A percentile compares a stretch with the other conserved stretches of the same genome.
These are phyloP conservation scores for Areca catechu DNA, from an alignment of 176 grass and related monocot genomes.

Conservation along the genomic window DNA sequence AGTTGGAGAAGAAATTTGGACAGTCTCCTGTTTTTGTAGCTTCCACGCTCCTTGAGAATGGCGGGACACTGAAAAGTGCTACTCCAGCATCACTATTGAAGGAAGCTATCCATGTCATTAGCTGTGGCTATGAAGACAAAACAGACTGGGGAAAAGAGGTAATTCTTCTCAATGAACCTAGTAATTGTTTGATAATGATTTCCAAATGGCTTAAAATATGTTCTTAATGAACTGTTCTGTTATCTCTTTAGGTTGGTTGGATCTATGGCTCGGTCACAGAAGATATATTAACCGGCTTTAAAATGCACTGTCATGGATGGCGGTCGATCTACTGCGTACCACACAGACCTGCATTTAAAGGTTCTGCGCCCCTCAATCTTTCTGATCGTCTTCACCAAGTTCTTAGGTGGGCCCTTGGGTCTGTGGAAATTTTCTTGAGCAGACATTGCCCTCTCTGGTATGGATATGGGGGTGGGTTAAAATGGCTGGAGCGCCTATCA, in stretches of 20 bases:
- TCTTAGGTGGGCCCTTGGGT: conserved; percentile 67
- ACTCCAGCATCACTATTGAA: conserved; percentile 55
- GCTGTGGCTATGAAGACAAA: conserved; percentile 72
- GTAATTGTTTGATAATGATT: background rate
- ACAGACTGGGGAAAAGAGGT: conserved; percentile 78
- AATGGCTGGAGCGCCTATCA: conserved; percentile 58
- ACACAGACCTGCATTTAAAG: conserved; percentile 52
- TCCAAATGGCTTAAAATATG: background rate
- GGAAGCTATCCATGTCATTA: conserved; percentile 74
- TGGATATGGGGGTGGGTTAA: conserved; percentile 55
- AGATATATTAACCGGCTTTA: conserved; percentile 71
- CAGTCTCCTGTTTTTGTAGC: conserved; percentile 76
- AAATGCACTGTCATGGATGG: conserved; percentile 81
- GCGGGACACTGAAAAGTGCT: conserved; percentile 45
- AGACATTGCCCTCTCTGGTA: conserved; percentile 72
- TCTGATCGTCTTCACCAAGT: conserved; percentile 73
- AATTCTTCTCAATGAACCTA: background rate
- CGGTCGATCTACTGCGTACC: conserved; percentile 68
- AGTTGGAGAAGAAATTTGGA: conserved; percentile 70
- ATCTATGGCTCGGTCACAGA: conserved; percentile 73
- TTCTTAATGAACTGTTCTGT: background rate
- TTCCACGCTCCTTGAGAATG: conserved; percentile 60
- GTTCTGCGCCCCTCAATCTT: conserved; percentile 68
- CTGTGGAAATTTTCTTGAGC: conserved; percentile 77
- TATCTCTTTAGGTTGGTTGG: conserved; percentile 50